Percentiles rank a stretch among this genome's conserved stretches.
Conservation (phyloP, 768 basidiomycete species). For the Podaxis mareebaensis region DNA sequence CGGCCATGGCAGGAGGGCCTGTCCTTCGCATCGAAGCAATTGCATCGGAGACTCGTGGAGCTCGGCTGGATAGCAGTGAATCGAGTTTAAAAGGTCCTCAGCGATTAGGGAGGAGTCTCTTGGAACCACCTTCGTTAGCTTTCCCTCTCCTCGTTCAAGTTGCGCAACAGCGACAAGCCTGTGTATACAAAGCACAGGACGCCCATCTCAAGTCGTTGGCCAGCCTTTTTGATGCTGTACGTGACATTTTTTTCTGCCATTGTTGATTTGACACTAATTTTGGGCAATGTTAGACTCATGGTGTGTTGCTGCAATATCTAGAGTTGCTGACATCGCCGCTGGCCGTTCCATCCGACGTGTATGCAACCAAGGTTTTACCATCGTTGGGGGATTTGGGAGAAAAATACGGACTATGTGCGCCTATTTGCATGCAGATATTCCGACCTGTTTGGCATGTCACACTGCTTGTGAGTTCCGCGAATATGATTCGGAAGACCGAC, state of each 20-base stretch:
- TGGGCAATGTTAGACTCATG: slow-evolving; percentile 67
- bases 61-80: slow-evolving; percentile 67
- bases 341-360: slow-evolving; percentile 69
- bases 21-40: slow-evolving; percentile 85
- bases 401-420: slow-evolving; percentile 77
- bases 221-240: slow-evolving; percentile 84
- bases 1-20: slow-evolving; percentile 90
- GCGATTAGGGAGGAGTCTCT: slow-evolving; percentile 61
- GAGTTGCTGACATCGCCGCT: slow-evolving; percentile 80
- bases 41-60: slow-evolving; percentile 76
- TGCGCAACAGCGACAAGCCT: slow-evolving; percentile 87
- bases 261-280: slow-evolving; percentile 19
- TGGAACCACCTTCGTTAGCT: slow-evolving; percentile 70
- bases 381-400: slow-evolving; percentile 70
- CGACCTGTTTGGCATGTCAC: slow-evolving; percentile 74
- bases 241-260: slow-evolving; percentile 31
- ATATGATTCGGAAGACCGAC: not conserved
- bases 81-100: slow-evolving; percentile 64
- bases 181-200: slow-evolving; percentile 72
- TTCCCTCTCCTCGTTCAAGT: slow-evolving; percentile 89
- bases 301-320: slow-evolving; percentile 88
- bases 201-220: slow-evolving; percentile 85
- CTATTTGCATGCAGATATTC: slow-evolving; percentile 93
- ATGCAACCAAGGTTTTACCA: slow-evolving; percentile 74
- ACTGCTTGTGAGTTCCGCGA: slow-evolving; percentile 51